Base-by-base conservation (phyloP, 768 basidiomycete species). In the Amanita thiersii region DNA sequence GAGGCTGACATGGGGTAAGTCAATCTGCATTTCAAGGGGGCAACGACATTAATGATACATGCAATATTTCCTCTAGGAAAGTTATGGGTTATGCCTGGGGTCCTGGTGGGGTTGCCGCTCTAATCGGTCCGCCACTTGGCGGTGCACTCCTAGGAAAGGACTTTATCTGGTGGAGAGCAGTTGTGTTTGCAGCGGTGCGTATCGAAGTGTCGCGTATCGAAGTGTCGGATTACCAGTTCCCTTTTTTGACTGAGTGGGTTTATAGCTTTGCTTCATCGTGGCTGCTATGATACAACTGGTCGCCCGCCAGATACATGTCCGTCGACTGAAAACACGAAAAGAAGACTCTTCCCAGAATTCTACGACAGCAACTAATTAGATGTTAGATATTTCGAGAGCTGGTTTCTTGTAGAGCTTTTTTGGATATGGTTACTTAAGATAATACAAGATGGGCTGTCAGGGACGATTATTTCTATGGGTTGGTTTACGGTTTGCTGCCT, bases 81-180 rank as follows among this genome's bases (percentile, higher is more conserved):
- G 24, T 39, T 6, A 19, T 46, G 29, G 45, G 45, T 24, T 36
- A 39, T 19, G 45, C 45, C 21, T 39, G 38, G 38, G 39, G 14
- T 9, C 39, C 45, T 34, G 29, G 21, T 12, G 39, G 39, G 21
- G 25, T 46, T 26, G 45, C 45, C 17, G 38, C 45, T n/a, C 24
- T 46, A n/a, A 30, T 46, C 18, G 45, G 45, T 4, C 32, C 45
- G 1, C 45, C 45, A 9, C 30, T 46, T 29, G 39, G 34, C 9
- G 45, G 26, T 9, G 45, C 45, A 12, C 38, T 46, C 15, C 15
- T 46, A 9, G 45, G 45, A 11, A 28, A 18, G n/a, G 8, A 36
- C 17, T 46, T 38, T n/a, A 34, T 46, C n/a, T 46, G 45, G 45
- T 46, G 45, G 45, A 29, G 39, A 30, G 45, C 39, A 11, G 15